phyloP scores from a whole-genome alignment of 805 yeast species.

The Nakazawaea siamensis region DNA sequence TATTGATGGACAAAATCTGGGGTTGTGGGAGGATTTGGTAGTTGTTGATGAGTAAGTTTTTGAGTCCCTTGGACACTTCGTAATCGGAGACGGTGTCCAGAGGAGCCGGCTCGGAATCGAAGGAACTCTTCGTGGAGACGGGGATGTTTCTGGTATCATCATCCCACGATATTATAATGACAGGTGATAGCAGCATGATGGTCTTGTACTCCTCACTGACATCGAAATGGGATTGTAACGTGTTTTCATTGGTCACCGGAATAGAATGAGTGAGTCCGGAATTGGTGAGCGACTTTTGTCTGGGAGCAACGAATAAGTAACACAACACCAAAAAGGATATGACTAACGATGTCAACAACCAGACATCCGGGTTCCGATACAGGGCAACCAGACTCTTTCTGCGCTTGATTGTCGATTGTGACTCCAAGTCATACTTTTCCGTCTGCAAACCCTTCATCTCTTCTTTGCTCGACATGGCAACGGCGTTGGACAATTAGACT shows the following conservation, averaged over 20 bases:
- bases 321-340: conserved; percentile 3
- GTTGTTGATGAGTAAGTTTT: conserved; percentile 16
- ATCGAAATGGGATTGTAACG: conserved; percentile 8
- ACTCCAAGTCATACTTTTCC: too few species aligned
- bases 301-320: neutral
- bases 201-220: conserved; percentile 23
- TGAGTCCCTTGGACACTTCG: conserved; percentile 11
- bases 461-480: too few species aligned
- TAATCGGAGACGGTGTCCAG: conserved; percentile 7
- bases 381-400: too few species aligned
- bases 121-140: conserved; percentile 10
- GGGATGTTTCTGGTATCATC: conserved; percentile 13
- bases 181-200: conserved; percentile 24
- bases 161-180: conserved; percentile 20
- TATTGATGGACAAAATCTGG: conserved; percentile 21
- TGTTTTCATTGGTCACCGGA: conserved; percentile 6
- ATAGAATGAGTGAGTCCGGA: conserved; percentile 1
- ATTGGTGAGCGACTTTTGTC: neutral
- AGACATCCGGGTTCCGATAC: conserved; percentile 3
- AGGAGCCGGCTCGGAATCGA: neutral
- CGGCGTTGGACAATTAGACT: too few species aligned
- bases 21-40: conserved; percentile 27
- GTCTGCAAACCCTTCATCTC: too few species aligned
- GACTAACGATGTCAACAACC: conserved; percentile 2
- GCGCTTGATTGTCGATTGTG: too few species aligned